phyloP scores from a whole-genome alignment of 305 asterid species.

The Salvia sclarea region DNA sequence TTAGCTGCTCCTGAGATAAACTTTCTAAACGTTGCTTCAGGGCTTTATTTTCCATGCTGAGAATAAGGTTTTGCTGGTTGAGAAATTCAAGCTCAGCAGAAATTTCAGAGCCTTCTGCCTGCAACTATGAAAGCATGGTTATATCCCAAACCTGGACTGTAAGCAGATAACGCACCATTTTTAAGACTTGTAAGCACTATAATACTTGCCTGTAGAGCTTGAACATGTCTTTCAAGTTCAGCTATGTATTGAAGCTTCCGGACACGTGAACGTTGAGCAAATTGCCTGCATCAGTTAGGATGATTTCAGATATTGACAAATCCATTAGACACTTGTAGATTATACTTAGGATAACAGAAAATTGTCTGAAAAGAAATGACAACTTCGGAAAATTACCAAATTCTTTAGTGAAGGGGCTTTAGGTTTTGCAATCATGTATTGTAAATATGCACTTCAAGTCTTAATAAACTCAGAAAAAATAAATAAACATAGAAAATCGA shows the following conservation, averaged over 20 bases:
- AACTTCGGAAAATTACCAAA: constrained; percentile 12
- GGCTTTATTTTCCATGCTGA: constrained; percentile 93
- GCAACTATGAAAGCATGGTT: constrained; percentile 33
- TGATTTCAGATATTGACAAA: constrained; percentile 22
- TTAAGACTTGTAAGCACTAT: constrained; percentile 29
- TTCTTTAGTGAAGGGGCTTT: background rate
- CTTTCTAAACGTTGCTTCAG: constrained; percentile 85
- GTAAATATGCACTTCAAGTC: background rate
- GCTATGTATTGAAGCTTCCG: constrained; percentile 96
- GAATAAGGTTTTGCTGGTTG: constrained; percentile 85
- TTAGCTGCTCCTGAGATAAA: constrained; percentile 88
- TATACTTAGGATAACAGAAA: background rate
- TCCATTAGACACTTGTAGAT: background rate
- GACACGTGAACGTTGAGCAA: constrained; percentile 96
- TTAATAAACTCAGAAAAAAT: background rate
- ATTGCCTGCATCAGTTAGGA: constrained; percentile 66
- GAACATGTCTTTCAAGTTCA: constrained; percentile 89
- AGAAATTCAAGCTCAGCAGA: constrained; percentile 91
- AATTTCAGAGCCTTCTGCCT: constrained; percentile 86
- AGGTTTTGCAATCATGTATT: constrained; percentile 8
- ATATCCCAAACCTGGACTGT: constrained; percentile 19
- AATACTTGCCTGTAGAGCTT: constrained; percentile 81
- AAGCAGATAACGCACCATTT: constrained; percentile 13
- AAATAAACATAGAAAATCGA: background rate
- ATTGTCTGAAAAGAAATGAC: background rate